These are phyloP conservation scores for Puccinia triticina DNA, from an alignment of 1,284 basidiomycete species.

Conservation along the genomic window DNA sequence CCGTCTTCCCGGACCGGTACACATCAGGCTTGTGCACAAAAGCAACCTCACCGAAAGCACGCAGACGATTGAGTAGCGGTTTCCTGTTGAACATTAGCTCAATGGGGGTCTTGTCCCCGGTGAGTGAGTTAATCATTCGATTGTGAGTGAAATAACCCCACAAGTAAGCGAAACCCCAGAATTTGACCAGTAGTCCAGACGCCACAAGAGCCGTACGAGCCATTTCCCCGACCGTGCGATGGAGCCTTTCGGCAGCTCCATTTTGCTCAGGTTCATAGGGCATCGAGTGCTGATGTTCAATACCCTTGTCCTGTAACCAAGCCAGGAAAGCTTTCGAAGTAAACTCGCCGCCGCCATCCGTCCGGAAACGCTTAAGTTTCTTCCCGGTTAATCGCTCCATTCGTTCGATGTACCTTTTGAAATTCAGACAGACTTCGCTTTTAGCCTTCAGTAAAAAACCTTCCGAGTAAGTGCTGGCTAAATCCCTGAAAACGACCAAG, in stretches of 20 bases:
- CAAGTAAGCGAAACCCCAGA: conserved; percentile 35
- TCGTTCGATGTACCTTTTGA: conserved; percentile 4
- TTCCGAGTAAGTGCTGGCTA: conserved; percentile 26
- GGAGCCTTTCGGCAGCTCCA: conserved; percentile 27
- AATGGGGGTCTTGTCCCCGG: conserved; percentile 19
- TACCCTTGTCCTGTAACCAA: conserved; percentile 27
- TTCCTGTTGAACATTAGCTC: conserved; percentile 23
- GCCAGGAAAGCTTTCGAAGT: neutral
- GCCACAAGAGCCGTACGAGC: neutral
- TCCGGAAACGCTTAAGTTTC: conserved; percentile 19
- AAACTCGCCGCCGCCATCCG: conserved; percentile 33
- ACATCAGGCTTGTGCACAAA: conserved; percentile 30
- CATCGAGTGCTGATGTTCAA: conserved; percentile 29
- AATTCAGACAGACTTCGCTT: conserved; percentile 16
- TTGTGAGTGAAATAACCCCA: neutral
- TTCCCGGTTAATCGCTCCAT: conserved; percentile 9
- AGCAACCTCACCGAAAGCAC: conserved; percentile 33
- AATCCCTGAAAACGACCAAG: neutral
- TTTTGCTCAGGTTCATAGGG: conserved; percentile 42
- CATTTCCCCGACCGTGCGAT: conserved; percentile 34
- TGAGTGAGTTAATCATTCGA: conserved; percentile 21
- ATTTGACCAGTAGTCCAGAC: conserved; percentile 7
- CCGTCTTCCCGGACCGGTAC: neutral
- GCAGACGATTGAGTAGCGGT: neutral
- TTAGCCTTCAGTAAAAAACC: conserved; percentile 23